A percentile compares a stretch with the other conserved stretches of the same genome.
Conservation (phyloP, 1,284 basidiomycete species). For the Fereydounia khargensis region DNA sequence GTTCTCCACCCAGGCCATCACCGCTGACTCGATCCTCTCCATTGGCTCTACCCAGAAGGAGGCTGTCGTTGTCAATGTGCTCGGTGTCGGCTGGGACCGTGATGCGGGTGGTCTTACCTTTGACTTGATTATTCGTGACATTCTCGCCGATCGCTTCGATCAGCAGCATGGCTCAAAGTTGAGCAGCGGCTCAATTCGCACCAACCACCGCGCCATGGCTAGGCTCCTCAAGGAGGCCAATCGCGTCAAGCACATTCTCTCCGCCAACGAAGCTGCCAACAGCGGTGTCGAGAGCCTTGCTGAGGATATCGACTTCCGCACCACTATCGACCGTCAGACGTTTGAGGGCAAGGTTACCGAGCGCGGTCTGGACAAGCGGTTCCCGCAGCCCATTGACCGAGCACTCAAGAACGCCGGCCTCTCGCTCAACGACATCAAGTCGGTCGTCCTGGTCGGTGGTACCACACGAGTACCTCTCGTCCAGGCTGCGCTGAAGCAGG, state of each 20-base stretch:
- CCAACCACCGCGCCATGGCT: conserved; percentile 81
- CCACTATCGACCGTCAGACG: conserved; percentile 71
- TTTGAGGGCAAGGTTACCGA: conserved; percentile 66
- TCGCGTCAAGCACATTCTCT: conserved; percentile 86
- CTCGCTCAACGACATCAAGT: conserved; percentile 71
- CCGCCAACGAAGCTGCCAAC: conserved; percentile 80
- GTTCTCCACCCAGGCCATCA: conserved; percentile 61
- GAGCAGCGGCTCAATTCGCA: conserved; percentile 42
- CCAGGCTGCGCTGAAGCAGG: conserved; percentile 63
- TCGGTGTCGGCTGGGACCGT: conserved; percentile 77
- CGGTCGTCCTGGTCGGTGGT: conserved; percentile 88
- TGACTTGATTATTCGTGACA: conserved; percentile 77
- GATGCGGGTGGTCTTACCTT: conserved; percentile 76
- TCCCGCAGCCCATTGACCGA: conserved; percentile 64
- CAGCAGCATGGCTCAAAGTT: conserved; percentile 61
- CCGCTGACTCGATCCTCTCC: conserved; percentile 59
- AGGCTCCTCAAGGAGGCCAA: conserved; percentile 91
- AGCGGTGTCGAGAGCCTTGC: conserved; percentile 80
- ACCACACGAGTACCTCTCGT: conserved; percentile 87
- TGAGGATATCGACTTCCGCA: conserved; percentile 85
- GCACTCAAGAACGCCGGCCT: conserved; percentile 72
- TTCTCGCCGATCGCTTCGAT: conserved; percentile 76
- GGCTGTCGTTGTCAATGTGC: conserved; percentile 73
- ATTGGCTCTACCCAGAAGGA: conserved; percentile 61
- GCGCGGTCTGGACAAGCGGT: conserved; percentile 26